Base-by-base conservation (phyloP, 2,329 filamentous ascomycete species). In the Tolypocladium pustulatum region DNA sequence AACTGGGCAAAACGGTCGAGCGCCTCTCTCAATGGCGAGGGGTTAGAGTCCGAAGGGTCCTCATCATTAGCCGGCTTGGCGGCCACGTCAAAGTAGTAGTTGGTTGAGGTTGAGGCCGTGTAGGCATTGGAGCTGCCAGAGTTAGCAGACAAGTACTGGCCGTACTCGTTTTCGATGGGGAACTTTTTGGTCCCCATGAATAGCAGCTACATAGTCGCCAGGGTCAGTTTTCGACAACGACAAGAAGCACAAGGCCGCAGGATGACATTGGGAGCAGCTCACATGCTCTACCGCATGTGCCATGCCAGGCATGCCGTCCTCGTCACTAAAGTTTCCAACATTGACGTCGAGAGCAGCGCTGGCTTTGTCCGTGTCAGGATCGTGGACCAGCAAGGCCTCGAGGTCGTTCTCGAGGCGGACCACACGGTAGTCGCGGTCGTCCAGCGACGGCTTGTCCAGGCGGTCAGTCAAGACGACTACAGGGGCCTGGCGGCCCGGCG, bases 151-250 rank as follows among this genome's bases (percentile, higher is more conserved):
- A 99, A 83, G 72, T 96, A 99, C 70, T 93, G 88, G 68, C 90
- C 91, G 78, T 99, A 99, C 64, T 89, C 93, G 73, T 99, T 97
- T 75, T 97, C 93, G 70, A 87, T 84, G 0, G 94, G 94, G 69
- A 94, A 99, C 83, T 97, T 99, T 73, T 96, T 88, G 9, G 94
- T 99, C 55, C 94, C 94, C 94, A 99, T 97, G 77, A 99, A 99
- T 30, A 99, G 78, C 63, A 97, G 77, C 81, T 86, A 57, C 37
- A 38, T 13, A n/a, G 8, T 32, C 57, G 30, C 57, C 6, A 27
- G 22, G 43, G 15, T 56, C 55, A 67, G 64, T 52, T 46, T 55
- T 46, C 53, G 34, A 20, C 15, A 52, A 30, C 36, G 54, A 54
- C 54, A 61, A 9, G 55, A 37, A 56, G 27, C 46, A 51, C 27